Base-by-base conservation (phyloP, 768 basidiomycete genomes). In the Russula lepida region DNA sequence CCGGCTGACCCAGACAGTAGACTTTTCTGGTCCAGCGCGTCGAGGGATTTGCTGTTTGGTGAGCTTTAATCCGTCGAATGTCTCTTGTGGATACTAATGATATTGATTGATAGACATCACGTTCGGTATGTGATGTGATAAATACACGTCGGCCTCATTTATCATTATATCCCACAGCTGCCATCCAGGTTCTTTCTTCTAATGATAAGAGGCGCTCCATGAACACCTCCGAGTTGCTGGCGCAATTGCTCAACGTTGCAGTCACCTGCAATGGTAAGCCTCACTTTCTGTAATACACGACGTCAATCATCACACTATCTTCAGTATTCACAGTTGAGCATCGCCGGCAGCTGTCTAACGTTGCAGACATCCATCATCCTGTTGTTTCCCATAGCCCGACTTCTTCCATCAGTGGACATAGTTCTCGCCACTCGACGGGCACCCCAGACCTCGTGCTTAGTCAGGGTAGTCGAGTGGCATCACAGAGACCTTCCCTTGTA, bases 1-100 rank as follows among this genome's bases (percentile, higher is more conserved):
- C 91, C 90, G 1, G 74, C 79, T 27, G 88, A 91, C 65, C 76
- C 81, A 25, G 88, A 91, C 64, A 87, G 87, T 62, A 79, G 84
- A 25, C 83, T 88, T 3, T 89, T 89, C 68, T 90, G 88, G 86
- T 82, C 83, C 48, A 74, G 76, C 39, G 71, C 72, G 28, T 71
- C 86, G 44, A 76, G 86, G 59, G 89, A 91, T 69, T 71, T 79
- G 58, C 68, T 92, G 23, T 89, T 86, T 65, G 84, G 87, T 86
- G 62, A 60, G 83, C 76, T 32, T 25, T 11, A 30, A 4, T 21
- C 12, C 21, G n/a, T 23, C 33, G 12, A 48, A 27, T 25, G 30
- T n/a, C 5, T 13, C 27, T 32, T 6, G n/a, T 41, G 13, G 13
- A 30, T 37, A 19, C 47, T 56, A 44, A 63, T 51, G 5, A 3